These are phyloP conservation scores for Syncephalis fuscata DNA, from an alignment of 371 early-diverging fungal genomes.

Conservation along the genomic window DNA sequence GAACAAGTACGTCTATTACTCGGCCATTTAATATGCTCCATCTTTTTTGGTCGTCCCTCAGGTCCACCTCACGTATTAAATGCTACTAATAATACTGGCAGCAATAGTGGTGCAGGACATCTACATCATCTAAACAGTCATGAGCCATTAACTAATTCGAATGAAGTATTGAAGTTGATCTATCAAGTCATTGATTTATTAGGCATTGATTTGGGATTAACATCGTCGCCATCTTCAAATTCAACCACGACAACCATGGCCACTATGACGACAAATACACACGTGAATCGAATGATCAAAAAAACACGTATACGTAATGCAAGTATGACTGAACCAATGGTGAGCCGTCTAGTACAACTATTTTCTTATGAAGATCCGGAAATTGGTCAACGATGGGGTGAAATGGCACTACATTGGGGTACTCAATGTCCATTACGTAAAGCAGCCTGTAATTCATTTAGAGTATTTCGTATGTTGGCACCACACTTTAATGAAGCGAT, in stretches of 20 bases:
- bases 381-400: conserved; percentile 75
- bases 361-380: conserved; percentile 42
- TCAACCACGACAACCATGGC: background rate
- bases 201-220: background rate
- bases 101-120: no score
- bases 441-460: conserved; percentile 77
- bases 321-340: conserved; percentile 20
- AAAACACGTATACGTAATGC: background rate
- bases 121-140: conserved; percentile 10
- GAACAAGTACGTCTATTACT: conserved; percentile 68
- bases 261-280: background rate
- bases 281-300: background rate
- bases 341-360: conserved; percentile 24
- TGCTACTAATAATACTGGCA: no score
- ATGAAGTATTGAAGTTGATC: background rate
- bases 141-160: conserved; percentile 29
- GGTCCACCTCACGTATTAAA: no score
- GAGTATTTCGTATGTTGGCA: conserved; percentile 63
- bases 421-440: conserved; percentile 81
- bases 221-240: no score
- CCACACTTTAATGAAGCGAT: conserved; percentile 62
- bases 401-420: conserved; percentile 77
- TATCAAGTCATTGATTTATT: background rate
- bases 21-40: conserved; percentile 61
- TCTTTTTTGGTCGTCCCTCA: conserved; percentile 12